Percentiles rank a stretch among this genome's conserved stretches.
These are phyloP conservation scores for Metarhizium guizhouense DNA, from an alignment of 2,329 filamentous ascomycete genomes.

Conservation along the genomic window DNA sequence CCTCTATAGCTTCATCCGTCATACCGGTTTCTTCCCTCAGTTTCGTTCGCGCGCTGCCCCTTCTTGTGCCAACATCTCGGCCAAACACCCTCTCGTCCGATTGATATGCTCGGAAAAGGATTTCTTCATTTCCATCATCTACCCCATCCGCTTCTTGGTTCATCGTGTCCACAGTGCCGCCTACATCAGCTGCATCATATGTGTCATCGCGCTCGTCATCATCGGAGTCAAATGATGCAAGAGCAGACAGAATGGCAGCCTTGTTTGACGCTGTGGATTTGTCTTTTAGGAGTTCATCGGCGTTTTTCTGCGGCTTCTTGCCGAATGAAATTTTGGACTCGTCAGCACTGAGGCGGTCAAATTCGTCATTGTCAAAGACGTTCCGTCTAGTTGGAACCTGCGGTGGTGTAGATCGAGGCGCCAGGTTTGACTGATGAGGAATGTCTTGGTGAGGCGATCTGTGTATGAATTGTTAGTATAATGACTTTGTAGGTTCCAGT, in stretches of 20 bases:
- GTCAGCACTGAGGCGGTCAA: slow-evolving; percentile 61
- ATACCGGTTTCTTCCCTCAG: slow-evolving; percentile 72
- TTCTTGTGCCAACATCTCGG: slow-evolving; percentile 61
- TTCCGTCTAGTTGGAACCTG: slow-evolving; percentile 55
- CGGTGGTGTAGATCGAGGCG: slow-evolving; percentile 51
- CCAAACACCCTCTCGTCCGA: slow-evolving; percentile 56
- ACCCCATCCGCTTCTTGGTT: slow-evolving; percentile 41
- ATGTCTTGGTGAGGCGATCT: slow-evolving; percentile 19
- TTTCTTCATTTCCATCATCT: slow-evolving; percentile 54
- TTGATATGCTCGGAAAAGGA: slow-evolving; percentile 65
- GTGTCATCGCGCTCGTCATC: slow-evolving; percentile 97
- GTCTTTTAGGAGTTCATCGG: slow-evolving; percentile 64
- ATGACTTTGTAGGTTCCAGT: neutral
- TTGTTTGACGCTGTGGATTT: slow-evolving; percentile 60
- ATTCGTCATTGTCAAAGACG: slow-evolving; percentile 70
- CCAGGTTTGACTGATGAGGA: slow-evolving; percentile 30
- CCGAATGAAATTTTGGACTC: slow-evolving; percentile 69
- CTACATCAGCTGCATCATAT: slow-evolving; percentile 87
- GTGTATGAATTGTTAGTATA: slow-evolving; percentile 10
- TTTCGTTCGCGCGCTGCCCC: slow-evolving; percentile 50
- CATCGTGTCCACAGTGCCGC: slow-evolving; percentile 72
- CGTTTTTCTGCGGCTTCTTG: slow-evolving; percentile 54
- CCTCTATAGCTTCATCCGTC: slow-evolving; percentile 90
- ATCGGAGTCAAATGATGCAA: slow-evolving; percentile 83
- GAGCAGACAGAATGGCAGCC: slow-evolving; percentile 77